Base-by-base conservation (phyloP, 164 flowering plant genomes). In the Annona squamosa region DNA sequence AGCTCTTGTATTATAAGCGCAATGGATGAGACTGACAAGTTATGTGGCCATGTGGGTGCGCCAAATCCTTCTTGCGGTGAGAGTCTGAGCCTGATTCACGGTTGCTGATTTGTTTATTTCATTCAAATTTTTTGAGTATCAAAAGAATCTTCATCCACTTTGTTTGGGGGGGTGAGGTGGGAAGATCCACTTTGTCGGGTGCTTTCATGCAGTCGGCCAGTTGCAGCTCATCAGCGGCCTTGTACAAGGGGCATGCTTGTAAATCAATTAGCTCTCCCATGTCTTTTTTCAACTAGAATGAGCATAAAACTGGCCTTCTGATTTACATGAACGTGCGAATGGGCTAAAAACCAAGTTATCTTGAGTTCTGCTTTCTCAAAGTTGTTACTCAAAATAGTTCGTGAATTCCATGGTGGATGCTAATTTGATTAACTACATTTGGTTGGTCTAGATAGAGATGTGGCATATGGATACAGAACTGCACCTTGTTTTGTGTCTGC, bases 1-100 rank as follows among this genome's bases (percentile, higher is more conserved):
- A 87, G 90, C 64, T 81, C 98, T 43, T 93, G 98, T 82, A 83
- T 85, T 65, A 88, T 93, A 75, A 86, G 86, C 81, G 46, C 84
- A 7, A 87, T 93, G 87, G 86, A 87, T 59, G 88, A 82, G 74
- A 81, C 82, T 74, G 99, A 95, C 79, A 81, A 45, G 73, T 74
- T 85, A 72, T 75, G 86, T 65, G 99, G 98, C 48, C 98, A 95
- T 86, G 99, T 95, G 81, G 99, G 99, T 59, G 80, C 95, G 70
- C 99, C 99, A 46, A 93, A 80, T 81, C 86, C 97, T 72, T 86
- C 98, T 68, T 93, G 98, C 79, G 99, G 99, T 95, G 77, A 86
- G 96, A 77, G 68, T 43, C 12, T 52, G 96, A 77, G 68, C 19
- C 12, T 52, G 59, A 52, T 16, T 52, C 10, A 52, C 13, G 59